phyloP scores from a whole-genome alignment of 202 grass and related monocot genomes.

The Cymbopogon flexuosus region DNA sequence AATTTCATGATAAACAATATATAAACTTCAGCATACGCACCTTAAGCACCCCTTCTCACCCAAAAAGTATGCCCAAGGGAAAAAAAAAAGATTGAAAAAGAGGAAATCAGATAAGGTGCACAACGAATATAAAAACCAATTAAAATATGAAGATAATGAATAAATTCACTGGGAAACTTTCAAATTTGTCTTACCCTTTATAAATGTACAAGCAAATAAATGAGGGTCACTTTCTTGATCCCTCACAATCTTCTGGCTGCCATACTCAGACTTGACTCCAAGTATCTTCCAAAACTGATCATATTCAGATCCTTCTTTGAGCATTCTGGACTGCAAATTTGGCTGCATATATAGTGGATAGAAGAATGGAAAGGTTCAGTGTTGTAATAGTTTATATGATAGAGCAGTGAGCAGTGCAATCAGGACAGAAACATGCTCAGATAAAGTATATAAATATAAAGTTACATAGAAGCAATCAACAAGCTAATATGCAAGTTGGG shows the following conservation, averaged over 20 bases:
- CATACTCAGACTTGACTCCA: slow-evolving; percentile 85
- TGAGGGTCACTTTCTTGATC: slow-evolving; percentile 84
- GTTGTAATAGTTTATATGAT: slow-evolving; percentile 15
- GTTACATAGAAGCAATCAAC: slow-evolving; percentile 3
- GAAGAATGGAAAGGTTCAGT: neutral
- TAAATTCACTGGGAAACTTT: slow-evolving; percentile 3
- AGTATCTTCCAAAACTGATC: slow-evolving; percentile 94
- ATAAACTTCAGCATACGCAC: slow-evolving; percentile 42
- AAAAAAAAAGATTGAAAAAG: slow-evolving; percentile 28
- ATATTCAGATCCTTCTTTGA: slow-evolving; percentile 92
- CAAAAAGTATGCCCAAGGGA: slow-evolving; percentile 21
- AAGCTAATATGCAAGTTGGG: slow-evolving; percentile 1
- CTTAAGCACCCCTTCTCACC: slow-evolving; percentile 81
- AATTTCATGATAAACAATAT: slow-evolving; percentile 19
- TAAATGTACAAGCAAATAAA: slow-evolving; percentile 86
- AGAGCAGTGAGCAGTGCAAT: neutral
- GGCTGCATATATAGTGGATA: slow-evolving; percentile 54
- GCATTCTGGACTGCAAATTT: slow-evolving; percentile 88
- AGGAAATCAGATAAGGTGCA: slow-evolving; percentile 34
- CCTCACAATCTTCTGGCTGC: slow-evolving; percentile 73
- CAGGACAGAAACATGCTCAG: slow-evolving; percentile 3
- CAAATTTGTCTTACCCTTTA: slow-evolving; percentile 52
- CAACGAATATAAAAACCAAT: slow-evolving; percentile 10
- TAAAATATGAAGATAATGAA: slow-evolving; percentile 15
- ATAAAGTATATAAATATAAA: slow-evolving; percentile 15